phyloP scores from a whole-genome alignment of 2,329 filamentous ascomycete species.

The Beauveria rudraprayagi region DNA sequence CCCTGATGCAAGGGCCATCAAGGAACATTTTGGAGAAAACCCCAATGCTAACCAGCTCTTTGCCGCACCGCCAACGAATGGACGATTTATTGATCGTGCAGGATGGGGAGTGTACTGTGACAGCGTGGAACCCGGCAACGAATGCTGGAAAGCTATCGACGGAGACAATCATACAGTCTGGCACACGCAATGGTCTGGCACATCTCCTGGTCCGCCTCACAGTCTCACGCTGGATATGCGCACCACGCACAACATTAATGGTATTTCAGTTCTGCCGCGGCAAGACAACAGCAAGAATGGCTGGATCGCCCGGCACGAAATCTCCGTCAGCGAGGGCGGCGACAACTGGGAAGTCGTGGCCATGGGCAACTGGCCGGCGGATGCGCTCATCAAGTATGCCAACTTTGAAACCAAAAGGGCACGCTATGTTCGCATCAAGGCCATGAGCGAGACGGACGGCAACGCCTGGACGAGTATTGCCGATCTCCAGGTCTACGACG shows the following conservation, averaged over 20 bases:
- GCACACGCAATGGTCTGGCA: slow-evolving; percentile 17
- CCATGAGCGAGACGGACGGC: slow-evolving; percentile 22
- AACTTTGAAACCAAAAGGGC: slow-evolving; percentile 24
- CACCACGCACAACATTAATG: slow-evolving; percentile 20
- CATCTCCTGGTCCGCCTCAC: slow-evolving; percentile 17
- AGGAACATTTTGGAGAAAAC: slow-evolving; percentile 6
- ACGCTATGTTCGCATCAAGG: slow-evolving; percentile 24
- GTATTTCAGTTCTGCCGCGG: slow-evolving; percentile 23
- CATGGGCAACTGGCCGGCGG: slow-evolving; percentile 22
- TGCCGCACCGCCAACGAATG: slow-evolving; percentile 1
- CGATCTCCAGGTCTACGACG: slow-evolving; percentile 24
- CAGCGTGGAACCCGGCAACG: slow-evolving; percentile 20
- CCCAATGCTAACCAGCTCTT: slow-evolving; percentile 8
- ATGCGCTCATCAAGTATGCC: slow-evolving; percentile 22
- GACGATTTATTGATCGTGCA: not conserved
- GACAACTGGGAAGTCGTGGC: slow-evolving; percentile 20
- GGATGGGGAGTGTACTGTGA: slow-evolving; percentile 23
- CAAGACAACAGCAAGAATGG: slow-evolving; percentile 21
- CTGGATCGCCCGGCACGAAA: slow-evolving; percentile 22
- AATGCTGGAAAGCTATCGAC: slow-evolving; percentile 23
- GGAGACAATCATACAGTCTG: slow-evolving; percentile 22
- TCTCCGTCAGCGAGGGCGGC: slow-evolving; percentile 22
- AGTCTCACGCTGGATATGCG: slow-evolving; percentile 25
- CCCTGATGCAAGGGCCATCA: not conserved
- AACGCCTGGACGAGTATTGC: slow-evolving; percentile 24